A percentile compares a stretch with the other conserved stretches of the same genome.
phyloP scores from a whole-genome alignment of 2,329 filamentous ascomycete species.

The Xylariaceae sp. region DNA sequence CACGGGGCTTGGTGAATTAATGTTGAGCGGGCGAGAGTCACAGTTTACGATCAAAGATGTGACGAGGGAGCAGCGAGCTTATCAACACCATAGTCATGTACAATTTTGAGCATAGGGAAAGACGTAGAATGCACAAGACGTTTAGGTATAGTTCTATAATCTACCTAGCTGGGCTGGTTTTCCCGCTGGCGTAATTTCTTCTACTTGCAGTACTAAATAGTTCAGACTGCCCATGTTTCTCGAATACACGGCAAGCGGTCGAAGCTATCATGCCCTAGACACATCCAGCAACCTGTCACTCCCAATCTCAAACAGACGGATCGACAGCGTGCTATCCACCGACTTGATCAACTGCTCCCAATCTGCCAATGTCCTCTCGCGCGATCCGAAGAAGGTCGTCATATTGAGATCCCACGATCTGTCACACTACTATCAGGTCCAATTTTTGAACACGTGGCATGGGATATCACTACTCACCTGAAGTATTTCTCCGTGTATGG shows the following conservation, averaged over 20 bases:
- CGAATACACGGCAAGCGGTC: background rate
- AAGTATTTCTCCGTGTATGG: constrained; percentile 1
- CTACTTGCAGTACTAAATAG: background rate
- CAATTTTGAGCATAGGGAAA: too few species aligned
- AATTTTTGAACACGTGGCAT: background rate
- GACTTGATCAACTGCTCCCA: background rate
- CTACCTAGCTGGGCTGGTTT: too few species aligned
- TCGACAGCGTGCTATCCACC: background rate
- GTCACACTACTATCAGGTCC: background rate
- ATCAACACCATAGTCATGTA: too few species aligned
- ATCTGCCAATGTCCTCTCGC: background rate
- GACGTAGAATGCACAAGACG: too few species aligned
- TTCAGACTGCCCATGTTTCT: background rate
- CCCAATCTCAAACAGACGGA: background rate
- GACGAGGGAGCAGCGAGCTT: too few species aligned
- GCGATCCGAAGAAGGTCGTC: background rate
- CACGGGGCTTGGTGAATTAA: too few species aligned
- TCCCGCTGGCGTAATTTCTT: background rate
- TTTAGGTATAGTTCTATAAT: too few species aligned
- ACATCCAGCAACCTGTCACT: background rate
- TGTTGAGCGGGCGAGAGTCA: too few species aligned
- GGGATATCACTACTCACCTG: background rate
- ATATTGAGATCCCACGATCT: background rate
- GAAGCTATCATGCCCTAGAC: background rate
- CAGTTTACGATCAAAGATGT: too few species aligned